Evolutionary conservation across 257 asterid species (phyloP).

Genomic region (Solanum chaucha): DNA sequence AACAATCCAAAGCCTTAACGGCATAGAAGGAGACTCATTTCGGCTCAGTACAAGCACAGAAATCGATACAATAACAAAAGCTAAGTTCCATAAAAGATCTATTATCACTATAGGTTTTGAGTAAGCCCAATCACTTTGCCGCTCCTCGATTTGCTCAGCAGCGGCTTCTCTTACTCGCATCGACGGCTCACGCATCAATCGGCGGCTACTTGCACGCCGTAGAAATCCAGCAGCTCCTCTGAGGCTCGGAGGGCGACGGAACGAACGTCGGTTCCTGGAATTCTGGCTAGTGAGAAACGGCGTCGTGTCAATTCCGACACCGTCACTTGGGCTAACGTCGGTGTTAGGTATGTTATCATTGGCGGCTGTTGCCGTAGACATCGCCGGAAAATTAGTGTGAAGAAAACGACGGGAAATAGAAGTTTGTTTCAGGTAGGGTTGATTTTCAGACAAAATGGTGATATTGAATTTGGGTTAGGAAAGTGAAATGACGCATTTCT

Average conservation of each 20-base stretch:
- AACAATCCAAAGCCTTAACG: conserved; percentile 32
- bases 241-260: conserved; percentile 55
- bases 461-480: not conserved
- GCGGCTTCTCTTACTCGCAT: conserved; percentile 40
- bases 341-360: not conserved
- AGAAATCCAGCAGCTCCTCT: conserved; percentile 37
- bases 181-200: conserved; percentile 38
- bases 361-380: conserved; percentile 9
- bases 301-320: conserved; percentile 22
- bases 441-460: not conserved
- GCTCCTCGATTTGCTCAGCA: conserved; percentile 56
- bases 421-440: not conserved
- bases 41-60: conserved; percentile 26
- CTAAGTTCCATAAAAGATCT: conserved; percentile 77
- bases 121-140: conserved; percentile 91
- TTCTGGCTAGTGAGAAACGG: conserved; percentile 49
- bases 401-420: not conserved
- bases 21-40: conserved; percentile 23
- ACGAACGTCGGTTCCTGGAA: conserved; percentile 41
- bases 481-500: not conserved
- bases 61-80: conserved; percentile 37
- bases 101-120: conserved; percentile 75
- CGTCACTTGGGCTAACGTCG: conserved; percentile 3
- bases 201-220: conserved; percentile 39
- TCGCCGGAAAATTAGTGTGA: not conserved